Base-by-base conservation (phyloP, 148 eudicot genomes). In the Silene uniflora region DNA sequence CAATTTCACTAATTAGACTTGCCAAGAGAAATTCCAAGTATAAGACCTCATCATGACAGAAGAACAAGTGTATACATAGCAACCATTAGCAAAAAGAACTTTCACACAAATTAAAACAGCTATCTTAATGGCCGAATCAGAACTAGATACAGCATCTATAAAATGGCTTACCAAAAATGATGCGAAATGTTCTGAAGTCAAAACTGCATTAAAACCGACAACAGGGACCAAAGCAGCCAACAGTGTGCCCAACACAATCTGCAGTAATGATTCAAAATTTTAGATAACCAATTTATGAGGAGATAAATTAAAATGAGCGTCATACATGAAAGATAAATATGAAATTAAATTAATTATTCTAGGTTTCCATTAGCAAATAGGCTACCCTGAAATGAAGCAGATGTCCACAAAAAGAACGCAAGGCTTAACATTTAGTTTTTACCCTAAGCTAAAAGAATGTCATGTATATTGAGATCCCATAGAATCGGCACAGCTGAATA, bases 111-210 rank as follows among this genome's bases (percentile, higher is more conserved):
- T 14, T 71, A 71, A 24, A 70, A 22, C 17, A 59, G 16, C 52
- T 70, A 58, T 6, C 22, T 64, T 62, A 75, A 3, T 68, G 55
- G 11, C 22, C 61, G 6, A 35, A 10, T 58, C 56, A 52, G 56
- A 13, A 52, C 56, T 70, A 18, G 16, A 62, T 52, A 52, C 11
- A 63, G 3, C 16, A 62, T 62, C 60, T 10, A 22, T 56, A 71
- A 12, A 32, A 52, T 39, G 73, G 52, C 92, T 95, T 78, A 95
- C 98, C 91, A 95, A 85, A 80, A 91, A 93, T 73, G 98, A 93
- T 52, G 91, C 98, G 87, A 93, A 93, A 87, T 95, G 98, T 75
- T 95, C 98, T 9, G 98, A 95, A 70, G 98, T 95, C 92, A 95
- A 77, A 69, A 95, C 91, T 18, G 98, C 98, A 83, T 95, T 95